Conservation (phyloP, 1,139 yeast species). For the Kurtzmaniella quercitrusa region DNA sequence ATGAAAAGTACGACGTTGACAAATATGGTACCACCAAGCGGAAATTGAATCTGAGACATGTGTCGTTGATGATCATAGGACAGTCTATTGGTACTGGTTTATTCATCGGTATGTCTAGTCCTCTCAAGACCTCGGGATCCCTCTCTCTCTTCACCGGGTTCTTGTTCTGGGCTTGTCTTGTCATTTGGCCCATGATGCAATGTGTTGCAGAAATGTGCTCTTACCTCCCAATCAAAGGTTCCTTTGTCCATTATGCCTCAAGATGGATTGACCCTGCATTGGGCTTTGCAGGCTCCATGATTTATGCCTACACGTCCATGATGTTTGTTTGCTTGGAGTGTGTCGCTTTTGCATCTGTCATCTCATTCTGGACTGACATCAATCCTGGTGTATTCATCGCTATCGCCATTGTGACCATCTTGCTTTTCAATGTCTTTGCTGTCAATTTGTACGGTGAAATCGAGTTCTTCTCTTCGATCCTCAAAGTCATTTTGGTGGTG, state of each 20-base stretch:
- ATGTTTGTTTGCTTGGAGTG: conserved; percentile 38
- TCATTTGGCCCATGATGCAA: conserved; percentile 40
- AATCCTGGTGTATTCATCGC: conserved; percentile 35
- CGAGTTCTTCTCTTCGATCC: conserved; percentile 33
- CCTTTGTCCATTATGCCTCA: conserved; percentile 33
- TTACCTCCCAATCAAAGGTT: conserved; percentile 36
- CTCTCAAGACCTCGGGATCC: conserved; percentile 34
- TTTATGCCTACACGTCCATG: conserved; percentile 32
- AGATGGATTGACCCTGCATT: conserved; percentile 39
- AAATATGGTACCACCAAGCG: conserved; percentile 35
- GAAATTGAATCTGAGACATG: conserved; percentile 40
- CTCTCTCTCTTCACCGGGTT: conserved; percentile 34
- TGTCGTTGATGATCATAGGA: conserved; percentile 48
- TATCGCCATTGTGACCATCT: conserved; percentile 23
- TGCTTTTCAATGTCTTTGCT: conserved; percentile 30
- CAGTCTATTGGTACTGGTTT: conserved; percentile 49
- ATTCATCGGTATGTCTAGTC: conserved; percentile 33
- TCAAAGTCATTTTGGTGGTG: conserved; percentile 34
- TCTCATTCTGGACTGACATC: conserved; percentile 37
- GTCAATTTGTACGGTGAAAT: conserved; percentile 40
- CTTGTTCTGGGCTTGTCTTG: conserved; percentile 27
- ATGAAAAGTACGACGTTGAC: conserved; percentile 26
- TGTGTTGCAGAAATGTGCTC: conserved; percentile 39
- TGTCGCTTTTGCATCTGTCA: conserved; percentile 31
- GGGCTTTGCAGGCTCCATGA: conserved; percentile 35